phyloP scores from a whole-genome alignment of 1,139 yeast species.

The Pichia sp. region DNA sequence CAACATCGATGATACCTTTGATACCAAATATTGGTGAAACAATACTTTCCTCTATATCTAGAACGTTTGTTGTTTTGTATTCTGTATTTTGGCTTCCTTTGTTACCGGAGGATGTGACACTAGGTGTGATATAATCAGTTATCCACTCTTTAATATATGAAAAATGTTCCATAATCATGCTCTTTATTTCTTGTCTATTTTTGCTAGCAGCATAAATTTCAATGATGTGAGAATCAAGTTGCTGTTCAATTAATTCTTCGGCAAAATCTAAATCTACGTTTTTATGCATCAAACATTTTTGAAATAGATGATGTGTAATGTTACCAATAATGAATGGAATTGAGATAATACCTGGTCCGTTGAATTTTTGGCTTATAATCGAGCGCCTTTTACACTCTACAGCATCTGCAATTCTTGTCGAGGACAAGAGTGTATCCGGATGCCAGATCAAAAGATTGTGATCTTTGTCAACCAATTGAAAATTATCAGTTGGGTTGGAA shows the following conservation, averaged over 20 bases:
- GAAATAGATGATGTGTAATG: conserved; percentile 75
- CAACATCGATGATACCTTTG: conserved; percentile 88
- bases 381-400: conserved; percentile 69
- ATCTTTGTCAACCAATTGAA: conserved; percentile 48
- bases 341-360: conserved; percentile 52
- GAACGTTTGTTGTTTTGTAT: conserved; percentile 56
- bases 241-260: conserved; percentile 40
- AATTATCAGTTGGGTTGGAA: conserved; percentile 35
- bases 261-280: conserved; percentile 45
- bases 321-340: conserved; percentile 69
- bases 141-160: conserved; percentile 67
- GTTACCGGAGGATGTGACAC: conserved; percentile 21
- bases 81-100: conserved; percentile 31
- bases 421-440: conserved; percentile 78
- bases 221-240: conserved; percentile 43
- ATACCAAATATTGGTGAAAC: conserved; percentile 91
- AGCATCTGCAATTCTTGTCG: conserved; percentile 78
- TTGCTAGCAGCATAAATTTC: conserved; percentile 57
- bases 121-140: conserved; percentile 36
- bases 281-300: conserved; percentile 50
- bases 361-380: conserved; percentile 53
- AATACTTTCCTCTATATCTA: conserved; percentile 85
- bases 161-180: conserved; percentile 48
- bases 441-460: conserved; percentile 66
- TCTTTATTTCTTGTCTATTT: conserved; percentile 43